Evolutionary conservation across 2,329 filamentous ascomycete species (phyloP), one percentile per base, ranked within the genome.

Genomic region (Alternaria brassicae): DNA sequence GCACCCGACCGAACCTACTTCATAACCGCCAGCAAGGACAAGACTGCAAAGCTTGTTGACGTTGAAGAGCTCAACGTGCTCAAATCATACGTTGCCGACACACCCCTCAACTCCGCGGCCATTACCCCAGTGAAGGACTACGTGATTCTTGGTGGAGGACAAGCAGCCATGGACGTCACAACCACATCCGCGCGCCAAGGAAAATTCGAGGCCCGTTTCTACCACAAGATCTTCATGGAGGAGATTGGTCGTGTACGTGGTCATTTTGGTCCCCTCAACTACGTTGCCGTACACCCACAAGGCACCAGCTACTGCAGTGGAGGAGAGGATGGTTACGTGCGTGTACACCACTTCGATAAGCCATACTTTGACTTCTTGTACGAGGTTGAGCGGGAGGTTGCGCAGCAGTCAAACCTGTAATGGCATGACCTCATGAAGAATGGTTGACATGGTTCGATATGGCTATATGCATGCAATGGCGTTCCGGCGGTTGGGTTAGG

Each of bases 161-260:
- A 99, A 83, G 95, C 93, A 67, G 95, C 95, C 77, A 97, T 97
- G 92, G 94, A 98, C 77, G 95, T 99, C 81, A 99, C 95, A 59
- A 96, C 92, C 54, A 98, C 95, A 51, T 90, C 90, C 32, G 89
- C 93, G 49, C 88, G 95, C 69, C 95, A 99, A 85, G 95, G 95
- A 82, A 98, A 98, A 83, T 99, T 99, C 84, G 95, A 99, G 82
- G 95, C 95, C 42, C 89, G 95, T 68, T 99, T 99, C 86, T 99
- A 97, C 86, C 95, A 99, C 89, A 98, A 96, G 87, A 90, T 99
- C 79, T 98, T 99, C 79, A 93, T 97, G 82, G 94, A 99, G 81
- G 95, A 99, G 84, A 94, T 98, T 75, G 95, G 95, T 71, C 90
- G 95, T 84, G 95, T 99, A 67, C 88, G 93, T 77, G 95, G 95